A percentile compares a stretch with the other conserved stretches of the same genome.
phyloP scores from a whole-genome alignment of 306 rosid species.

The Cicer chorassanicum region DNA sequence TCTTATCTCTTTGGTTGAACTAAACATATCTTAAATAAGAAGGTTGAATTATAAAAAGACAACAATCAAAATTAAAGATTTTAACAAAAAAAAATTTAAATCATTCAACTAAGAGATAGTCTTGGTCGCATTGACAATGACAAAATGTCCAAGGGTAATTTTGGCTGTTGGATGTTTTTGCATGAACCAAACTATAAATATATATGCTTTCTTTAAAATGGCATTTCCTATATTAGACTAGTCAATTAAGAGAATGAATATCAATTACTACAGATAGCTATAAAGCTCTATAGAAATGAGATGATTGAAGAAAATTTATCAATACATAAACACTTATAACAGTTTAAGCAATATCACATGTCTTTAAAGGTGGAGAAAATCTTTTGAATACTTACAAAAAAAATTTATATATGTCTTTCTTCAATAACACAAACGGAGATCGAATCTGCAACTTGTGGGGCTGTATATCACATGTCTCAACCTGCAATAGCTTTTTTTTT shows the following conservation, averaged over 20 bases:
- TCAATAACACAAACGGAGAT: too few relatives aligned
- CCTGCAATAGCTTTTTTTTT: background rate
- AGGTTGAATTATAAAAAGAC: background rate
- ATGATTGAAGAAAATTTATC: background rate
- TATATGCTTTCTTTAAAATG: background rate
- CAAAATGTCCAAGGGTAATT: background rate
- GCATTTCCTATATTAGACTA: background rate
- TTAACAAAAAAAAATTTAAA: background rate
- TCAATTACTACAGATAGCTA: background rate
- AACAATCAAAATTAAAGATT: background rate
- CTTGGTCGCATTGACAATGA: background rate
- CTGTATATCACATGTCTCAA: background rate
- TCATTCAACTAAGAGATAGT: background rate
- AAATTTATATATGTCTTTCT: too few relatives aligned
- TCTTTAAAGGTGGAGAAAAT: too few relatives aligned
- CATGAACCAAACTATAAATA: background rate
- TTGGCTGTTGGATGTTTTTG: constrained; percentile 1
- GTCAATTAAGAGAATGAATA: background rate
- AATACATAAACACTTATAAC: background rate
- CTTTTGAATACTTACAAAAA: too few relatives aligned
- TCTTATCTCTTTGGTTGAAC: too few relatives aligned
- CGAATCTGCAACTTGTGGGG: too few relatives aligned
- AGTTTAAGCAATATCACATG: background rate
- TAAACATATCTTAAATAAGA: background rate
- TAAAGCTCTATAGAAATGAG: constrained; percentile 1